Base-by-base conservation (phyloP, 2,329 filamentous ascomycete species). In the Lachnellula arida region DNA sequence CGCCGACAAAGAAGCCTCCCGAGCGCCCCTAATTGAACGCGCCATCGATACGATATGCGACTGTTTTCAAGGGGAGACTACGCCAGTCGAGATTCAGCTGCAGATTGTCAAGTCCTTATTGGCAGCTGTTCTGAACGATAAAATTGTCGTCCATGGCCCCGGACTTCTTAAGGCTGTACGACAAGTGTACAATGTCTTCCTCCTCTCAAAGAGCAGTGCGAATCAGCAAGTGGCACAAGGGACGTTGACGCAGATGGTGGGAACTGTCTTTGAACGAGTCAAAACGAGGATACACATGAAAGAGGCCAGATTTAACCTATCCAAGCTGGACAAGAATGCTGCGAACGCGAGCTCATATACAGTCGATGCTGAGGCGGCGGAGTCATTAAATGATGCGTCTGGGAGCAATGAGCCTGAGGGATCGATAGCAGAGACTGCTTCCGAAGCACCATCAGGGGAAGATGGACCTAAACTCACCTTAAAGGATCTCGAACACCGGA, bases 1-100 rank as follows among this genome's bases (percentile, higher is more conserved):
- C 60, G 63, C 66, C 48, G 67, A 72, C 53, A 66, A 68, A 54
- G 74, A 76, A 47, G 66, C 63, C 56, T 66, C 68, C 50, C 76
- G 77, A 42, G 78, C 88, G 4, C 92, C 93, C 15, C 79, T 99
- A 63, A 99, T 99, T 69, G 95, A 99, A 75, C 84, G 93, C 62
- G 94, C 95, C 57, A 99, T 99, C 68, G 95, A 99, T 74, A 96
- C 94, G 37, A 99, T 99, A 78, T 99, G 94, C 78, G 93, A 97
- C 70, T 99, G 94, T 72, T 99, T 99, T 71, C 92, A 97, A 70
- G 93, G 94, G 69, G 94, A 99, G 75, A 89, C 89, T 1, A 99
- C 95, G 0, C 86, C 91, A 3, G 82, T 88, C 51, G 93, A 97
- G 72, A 88, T 97, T 48, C 94, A 99, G 73, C 83, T 97, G 66